A percentile compares a stretch with the other conserved stretches of the same genome.
Conservation (phyloP, 805 yeast species). For the Spathaspora passalidarum region DNA sequence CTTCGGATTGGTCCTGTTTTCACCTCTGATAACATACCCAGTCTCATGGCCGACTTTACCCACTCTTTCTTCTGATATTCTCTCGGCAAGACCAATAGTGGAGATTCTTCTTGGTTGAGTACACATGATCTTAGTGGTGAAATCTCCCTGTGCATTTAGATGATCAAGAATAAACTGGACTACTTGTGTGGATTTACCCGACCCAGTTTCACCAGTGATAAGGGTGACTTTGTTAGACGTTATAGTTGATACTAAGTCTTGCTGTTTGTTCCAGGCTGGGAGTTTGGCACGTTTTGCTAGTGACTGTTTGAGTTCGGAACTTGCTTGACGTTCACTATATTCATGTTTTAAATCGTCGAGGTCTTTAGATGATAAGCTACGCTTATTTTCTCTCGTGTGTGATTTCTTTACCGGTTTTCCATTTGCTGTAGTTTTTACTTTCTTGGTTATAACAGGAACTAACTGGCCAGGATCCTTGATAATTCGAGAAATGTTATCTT, state of each 20-base stretch:
- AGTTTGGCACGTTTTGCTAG: constrained; percentile 48
- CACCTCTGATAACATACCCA: constrained; percentile 91
- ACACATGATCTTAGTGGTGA: constrained; percentile 64
- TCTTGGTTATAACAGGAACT: constrained; percentile 7
- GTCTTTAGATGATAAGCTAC: background rate
- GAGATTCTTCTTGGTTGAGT: constrained; percentile 97
- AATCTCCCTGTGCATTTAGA: constrained; percentile 47
- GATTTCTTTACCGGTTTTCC: background rate
- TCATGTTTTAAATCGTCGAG: background rate
- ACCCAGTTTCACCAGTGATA: constrained; percentile 96
- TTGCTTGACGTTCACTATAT: background rate
- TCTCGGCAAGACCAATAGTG: constrained; percentile 89
- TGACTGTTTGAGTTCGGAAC: constrained; percentile 29
- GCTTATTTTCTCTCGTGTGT: background rate
- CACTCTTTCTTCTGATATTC: constrained; percentile 83
- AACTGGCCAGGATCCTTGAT: constrained; percentile 77
- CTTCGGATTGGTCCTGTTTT: constrained; percentile 53
- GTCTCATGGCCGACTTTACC: constrained; percentile 66
- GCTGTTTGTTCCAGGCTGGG: constrained; percentile 81
- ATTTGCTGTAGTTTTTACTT: constrained; percentile 9
- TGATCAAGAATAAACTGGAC: constrained; percentile 86
- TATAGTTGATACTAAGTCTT: constrained; percentile 55
- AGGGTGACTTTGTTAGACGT: constrained; percentile 61
- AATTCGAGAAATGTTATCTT: constrained; percentile 54
- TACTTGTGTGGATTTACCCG: constrained; percentile 94